These are phyloP conservation scores for Dendryphion nanum DNA, from an alignment of 2,329 filamentous ascomycete genomes.

Conservation along the genomic window DNA sequence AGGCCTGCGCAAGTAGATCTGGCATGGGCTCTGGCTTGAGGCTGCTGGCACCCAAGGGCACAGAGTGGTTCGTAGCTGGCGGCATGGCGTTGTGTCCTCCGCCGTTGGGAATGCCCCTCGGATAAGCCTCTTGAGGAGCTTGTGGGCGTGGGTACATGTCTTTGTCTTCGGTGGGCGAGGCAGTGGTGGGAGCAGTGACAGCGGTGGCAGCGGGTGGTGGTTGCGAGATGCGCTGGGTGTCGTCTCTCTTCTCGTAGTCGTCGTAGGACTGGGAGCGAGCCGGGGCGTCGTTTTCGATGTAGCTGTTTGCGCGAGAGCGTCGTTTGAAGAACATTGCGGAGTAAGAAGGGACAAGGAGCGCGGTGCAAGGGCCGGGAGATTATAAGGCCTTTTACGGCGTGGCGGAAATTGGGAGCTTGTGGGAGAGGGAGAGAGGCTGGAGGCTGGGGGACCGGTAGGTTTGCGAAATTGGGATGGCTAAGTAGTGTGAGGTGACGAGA, in stretches of 20 bases:
- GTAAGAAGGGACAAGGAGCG: slow-evolving; percentile 15
- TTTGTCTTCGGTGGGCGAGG: slow-evolving; percentile 26
- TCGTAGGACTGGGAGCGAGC: slow-evolving; percentile 41
- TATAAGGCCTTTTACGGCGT: slow-evolving; percentile 17
- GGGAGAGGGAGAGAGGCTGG: slow-evolving; percentile 6
- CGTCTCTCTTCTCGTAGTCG: slow-evolving; percentile 41
- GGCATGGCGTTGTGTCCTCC: slow-evolving; percentile 17
- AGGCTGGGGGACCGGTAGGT: slow-evolving; percentile 11
- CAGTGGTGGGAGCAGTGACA: too few relatives aligned
- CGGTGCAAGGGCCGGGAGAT: slow-evolving; percentile 15
- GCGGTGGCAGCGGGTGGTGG: too few relatives aligned
- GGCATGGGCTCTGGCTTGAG: slow-evolving; percentile 44
- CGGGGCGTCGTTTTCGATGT: slow-evolving; percentile 48
- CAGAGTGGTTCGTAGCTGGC: slow-evolving; percentile 23
- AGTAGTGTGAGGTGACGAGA: slow-evolving; percentile 3
- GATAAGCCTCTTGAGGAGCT: slow-evolving; percentile 40
- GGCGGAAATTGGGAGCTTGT: slow-evolving; percentile 7
- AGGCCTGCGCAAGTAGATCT: slow-evolving; percentile 52
- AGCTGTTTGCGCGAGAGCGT: slow-evolving; percentile 46
- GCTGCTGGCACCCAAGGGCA: slow-evolving; percentile 16
- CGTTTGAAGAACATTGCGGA: slow-evolving; percentile 52
- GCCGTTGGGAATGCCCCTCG: slow-evolving; percentile 3
- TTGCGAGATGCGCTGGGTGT: slow-evolving; percentile 30
- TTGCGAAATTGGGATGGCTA: slow-evolving; percentile 9
- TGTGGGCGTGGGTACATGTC: slow-evolving; percentile 47